These are phyloP conservation scores for Pistacia atlantica DNA, from an alignment of 345 rosid species.

Conservation along the genomic window DNA sequence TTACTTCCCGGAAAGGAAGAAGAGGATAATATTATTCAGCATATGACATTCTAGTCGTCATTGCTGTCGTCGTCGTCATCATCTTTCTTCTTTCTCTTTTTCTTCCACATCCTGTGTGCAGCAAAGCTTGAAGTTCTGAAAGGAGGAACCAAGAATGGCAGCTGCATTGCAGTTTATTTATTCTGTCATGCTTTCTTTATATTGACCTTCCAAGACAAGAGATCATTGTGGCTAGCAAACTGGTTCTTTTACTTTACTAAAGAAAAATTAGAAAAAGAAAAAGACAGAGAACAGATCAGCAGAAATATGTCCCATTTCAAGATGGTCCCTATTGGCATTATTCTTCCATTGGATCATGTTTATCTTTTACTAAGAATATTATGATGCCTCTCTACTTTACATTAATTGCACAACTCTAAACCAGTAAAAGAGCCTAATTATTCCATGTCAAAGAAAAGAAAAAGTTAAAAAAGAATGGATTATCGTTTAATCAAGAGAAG, in stretches of 20 bases:
- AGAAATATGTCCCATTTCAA: background rate
- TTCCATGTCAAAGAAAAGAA: slow-evolving; percentile 14
- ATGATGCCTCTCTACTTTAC: slow-evolving; percentile 17
- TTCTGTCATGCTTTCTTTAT: background rate
- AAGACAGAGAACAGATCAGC: slow-evolving; percentile 15
- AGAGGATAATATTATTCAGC: background rate
- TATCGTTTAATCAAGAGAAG: background rate
- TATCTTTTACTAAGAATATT: slow-evolving; percentile 18
- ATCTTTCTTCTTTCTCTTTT: slow-evolving; percentile 16
- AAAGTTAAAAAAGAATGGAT: background rate
- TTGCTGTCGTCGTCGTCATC: background rate
- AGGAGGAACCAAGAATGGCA: background rate
- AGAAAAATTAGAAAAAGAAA: background rate
- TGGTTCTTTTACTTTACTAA: slow-evolving; percentile 1
- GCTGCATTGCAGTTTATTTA: background rate
- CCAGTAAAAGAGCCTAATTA: slow-evolving; percentile 3
- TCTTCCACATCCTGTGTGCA: slow-evolving; percentile 11
- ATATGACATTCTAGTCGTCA: background rate
- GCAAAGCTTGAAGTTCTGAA: background rate
- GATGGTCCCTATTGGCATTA: slow-evolving; percentile 20
- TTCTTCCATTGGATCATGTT: background rate
- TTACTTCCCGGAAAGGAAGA: background rate
- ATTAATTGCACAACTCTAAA: background rate
- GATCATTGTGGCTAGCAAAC: background rate
- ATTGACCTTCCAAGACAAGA: slow-evolving; percentile 8